These are phyloP conservation scores for Raphanus sativus DNA, from an alignment of 345 rosid genomes.

Conservation along the genomic window DNA sequence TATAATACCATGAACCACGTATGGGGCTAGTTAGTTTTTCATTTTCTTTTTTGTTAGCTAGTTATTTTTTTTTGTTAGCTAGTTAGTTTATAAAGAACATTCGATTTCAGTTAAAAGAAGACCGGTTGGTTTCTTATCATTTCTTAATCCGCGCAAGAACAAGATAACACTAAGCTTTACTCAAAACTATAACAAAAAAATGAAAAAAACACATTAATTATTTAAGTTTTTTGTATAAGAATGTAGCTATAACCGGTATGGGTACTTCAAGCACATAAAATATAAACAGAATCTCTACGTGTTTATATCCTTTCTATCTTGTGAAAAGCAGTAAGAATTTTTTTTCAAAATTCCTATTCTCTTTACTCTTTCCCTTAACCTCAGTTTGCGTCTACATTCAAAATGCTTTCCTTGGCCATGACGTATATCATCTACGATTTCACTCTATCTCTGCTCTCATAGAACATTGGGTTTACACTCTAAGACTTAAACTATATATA, in stretches of 20 bases:
- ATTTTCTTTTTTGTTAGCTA: neutral
- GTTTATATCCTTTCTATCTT: constrained; percentile 16
- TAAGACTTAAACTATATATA: neutral
- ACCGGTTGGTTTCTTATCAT: neutral
- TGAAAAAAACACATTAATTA: too few species aligned
- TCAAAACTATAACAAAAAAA: neutral
- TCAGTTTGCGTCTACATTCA: constrained; percentile 30
- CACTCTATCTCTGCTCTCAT: neutral
- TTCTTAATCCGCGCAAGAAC: neutral
- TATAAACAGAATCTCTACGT: constrained; percentile 25
- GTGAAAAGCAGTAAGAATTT: constrained; percentile 16
- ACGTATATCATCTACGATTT: neutral
- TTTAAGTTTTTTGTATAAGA: neutral
- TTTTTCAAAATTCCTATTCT: constrained; percentile 9
- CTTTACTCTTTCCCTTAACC: constrained; percentile 15
- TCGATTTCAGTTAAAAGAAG: neutral
- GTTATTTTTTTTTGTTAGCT: neutral
- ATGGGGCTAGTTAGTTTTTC: neutral
- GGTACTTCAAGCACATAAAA: neutral
- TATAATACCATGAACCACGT: neutral
- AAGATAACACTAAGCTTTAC: neutral
- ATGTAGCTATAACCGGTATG: constrained; percentile 3
- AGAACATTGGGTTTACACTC: neutral
- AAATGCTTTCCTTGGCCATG: constrained; percentile 16
- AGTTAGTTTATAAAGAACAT: neutral